A percentile compares a stretch with the other conserved stretches of the same genome.
Conservation (phyloP, 2,329 filamentous ascomycete genomes). For the Paraphoma chrysanthemicola region DNA sequence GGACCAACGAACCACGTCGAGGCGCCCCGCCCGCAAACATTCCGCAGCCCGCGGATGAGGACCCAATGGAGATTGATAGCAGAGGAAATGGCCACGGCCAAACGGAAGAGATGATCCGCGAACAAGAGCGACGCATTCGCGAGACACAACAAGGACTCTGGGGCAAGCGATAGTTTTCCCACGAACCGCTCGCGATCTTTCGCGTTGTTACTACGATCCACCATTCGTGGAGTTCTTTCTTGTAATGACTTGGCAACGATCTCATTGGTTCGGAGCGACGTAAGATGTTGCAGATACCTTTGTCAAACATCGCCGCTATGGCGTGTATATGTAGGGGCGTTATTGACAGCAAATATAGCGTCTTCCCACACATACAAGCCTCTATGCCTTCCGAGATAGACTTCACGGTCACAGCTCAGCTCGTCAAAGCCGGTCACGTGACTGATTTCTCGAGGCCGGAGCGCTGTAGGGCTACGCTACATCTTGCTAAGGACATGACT, state of each 20-base stretch:
- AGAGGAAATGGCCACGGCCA: slow-evolving; percentile 66
- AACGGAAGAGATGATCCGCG: slow-evolving; percentile 67
- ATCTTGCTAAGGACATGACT: no score
- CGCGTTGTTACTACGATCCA: neutral
- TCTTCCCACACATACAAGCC: neutral
- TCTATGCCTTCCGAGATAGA: neutral
- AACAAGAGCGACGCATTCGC: slow-evolving; percentile 66
- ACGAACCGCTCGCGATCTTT: neutral
- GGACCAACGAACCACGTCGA: slow-evolving; percentile 61
- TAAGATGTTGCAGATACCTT: neutral
- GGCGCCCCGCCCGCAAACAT: slow-evolving; percentile 42
- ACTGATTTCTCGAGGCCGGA: no score
- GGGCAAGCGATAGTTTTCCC: slow-evolving; percentile 41
- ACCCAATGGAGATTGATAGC: slow-evolving; percentile 59
- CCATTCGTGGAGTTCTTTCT: neutral
- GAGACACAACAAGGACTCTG: slow-evolving; percentile 66
- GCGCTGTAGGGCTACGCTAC: neutral
- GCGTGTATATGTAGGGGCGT: neutral
- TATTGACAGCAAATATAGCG: neutral
- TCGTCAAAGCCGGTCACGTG: no score
- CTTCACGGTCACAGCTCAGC: no score
- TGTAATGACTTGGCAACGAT: neutral
- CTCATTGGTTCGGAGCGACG: neutral
- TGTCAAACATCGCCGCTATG: neutral
- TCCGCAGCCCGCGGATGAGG: slow-evolving; percentile 43